These are phyloP conservation scores for Trichophyton mentagrophytes DNA, from an alignment of 2,329 filamentous ascomycete genomes.

Conservation along the genomic window DNA sequence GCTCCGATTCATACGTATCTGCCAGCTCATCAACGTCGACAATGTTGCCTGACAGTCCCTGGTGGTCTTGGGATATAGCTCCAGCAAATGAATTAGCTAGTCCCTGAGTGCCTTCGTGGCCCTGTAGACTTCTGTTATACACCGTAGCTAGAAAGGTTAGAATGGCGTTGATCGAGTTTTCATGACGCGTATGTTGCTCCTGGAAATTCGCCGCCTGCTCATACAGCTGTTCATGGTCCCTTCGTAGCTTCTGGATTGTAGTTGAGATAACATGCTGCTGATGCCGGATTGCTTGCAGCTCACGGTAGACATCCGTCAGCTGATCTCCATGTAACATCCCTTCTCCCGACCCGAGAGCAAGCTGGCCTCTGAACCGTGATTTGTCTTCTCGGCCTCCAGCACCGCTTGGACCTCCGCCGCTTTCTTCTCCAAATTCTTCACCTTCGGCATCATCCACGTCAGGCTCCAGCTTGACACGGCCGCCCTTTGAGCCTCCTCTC, in stretches of 20 bases:
- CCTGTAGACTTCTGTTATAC: conserved; percentile 84
- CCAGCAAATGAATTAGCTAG: conserved; percentile 74
- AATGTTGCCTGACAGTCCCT: conserved; percentile 43
- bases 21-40: conserved; percentile 48
- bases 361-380: conserved; percentile 25
- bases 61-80: conserved; percentile 49
- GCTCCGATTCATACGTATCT: conserved; percentile 9
- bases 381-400: conserved; percentile 24
- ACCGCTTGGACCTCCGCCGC: conserved; percentile 8
- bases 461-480: conserved; percentile 41
- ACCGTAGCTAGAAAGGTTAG: conserved; percentile 93
- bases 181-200: conserved; percentile 84
- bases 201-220: conserved; percentile 83
- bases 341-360: conserved; percentile 29
- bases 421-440: conserved; percentile 39
- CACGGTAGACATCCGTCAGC: conserved; percentile 61
- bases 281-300: conserved; percentile 68
- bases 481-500: conserved; percentile 37
- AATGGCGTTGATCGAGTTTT: conserved; percentile 98
- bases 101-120: conserved; percentile 61
- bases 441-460: conserved; percentile 59
- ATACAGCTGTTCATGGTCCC: conserved; percentile 78
- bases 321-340: conserved; percentile 44
- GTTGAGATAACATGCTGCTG: conserved; percentile 77
- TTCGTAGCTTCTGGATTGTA: conserved; percentile 65